phyloP scores from a whole-genome alignment of 2,329 filamentous ascomycete species.

The Macrophomina tecta region DNA sequence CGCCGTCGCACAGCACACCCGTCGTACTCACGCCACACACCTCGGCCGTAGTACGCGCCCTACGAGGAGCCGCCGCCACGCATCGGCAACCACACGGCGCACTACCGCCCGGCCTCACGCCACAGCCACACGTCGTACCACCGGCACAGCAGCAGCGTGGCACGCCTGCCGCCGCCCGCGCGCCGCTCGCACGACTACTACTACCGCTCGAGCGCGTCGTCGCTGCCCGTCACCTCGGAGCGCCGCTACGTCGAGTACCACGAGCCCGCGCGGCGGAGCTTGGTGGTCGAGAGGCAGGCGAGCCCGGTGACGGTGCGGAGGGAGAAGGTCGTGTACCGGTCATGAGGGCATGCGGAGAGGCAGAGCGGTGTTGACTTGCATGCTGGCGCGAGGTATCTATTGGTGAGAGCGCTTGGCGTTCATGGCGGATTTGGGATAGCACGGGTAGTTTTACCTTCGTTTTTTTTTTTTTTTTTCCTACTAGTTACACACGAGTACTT shows the following conservation, averaged over 20 bases:
- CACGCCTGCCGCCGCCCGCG: neutral
- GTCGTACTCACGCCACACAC: neutral
- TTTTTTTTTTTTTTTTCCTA: neutral
- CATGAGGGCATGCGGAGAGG: neutral
- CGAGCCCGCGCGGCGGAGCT: neutral
- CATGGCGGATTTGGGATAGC: too few relatives aligned
- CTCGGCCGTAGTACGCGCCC: constrained; percentile 1
- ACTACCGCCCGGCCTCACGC: neutral
- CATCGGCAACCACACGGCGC: neutral
- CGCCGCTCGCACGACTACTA: constrained; percentile 5
- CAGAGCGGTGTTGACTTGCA: too few relatives aligned
- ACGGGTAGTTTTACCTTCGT: neutral
- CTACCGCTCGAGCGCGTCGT: constrained; percentile 3
- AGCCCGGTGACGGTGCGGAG: neutral
- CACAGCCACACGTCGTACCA: neutral
- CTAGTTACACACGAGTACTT: too few relatives aligned
- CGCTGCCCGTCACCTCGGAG: neutral
- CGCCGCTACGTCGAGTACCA: neutral
- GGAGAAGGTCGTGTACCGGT: constrained; percentile 9
- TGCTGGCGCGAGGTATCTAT: too few relatives aligned
- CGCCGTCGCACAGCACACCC: too few relatives aligned
- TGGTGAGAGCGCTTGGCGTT: neutral
- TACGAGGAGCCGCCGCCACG: constrained; percentile 7
- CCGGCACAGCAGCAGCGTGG: constrained; percentile 1
- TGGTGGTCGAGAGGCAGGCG: constrained; percentile 2